A percentile compares a stretch with the other conserved stretches of the same genome.
Evolutionary conservation across 169 alveolate species (phyloP).

Genomic region (Cryptosporidium baileyi): DNA sequence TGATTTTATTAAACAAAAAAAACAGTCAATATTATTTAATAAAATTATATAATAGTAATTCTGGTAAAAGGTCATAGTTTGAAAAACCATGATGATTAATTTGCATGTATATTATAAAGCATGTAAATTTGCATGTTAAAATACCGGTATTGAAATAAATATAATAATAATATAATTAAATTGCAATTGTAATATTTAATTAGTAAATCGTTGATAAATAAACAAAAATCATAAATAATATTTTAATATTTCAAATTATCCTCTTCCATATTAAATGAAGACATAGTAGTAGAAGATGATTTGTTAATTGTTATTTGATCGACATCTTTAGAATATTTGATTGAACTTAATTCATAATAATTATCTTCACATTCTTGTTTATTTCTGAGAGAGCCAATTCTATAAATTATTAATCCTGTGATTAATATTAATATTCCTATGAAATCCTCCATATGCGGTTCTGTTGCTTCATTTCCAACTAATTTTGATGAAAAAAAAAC

Average conservation of each 20-base stretch:
- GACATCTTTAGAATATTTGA: not conserved
- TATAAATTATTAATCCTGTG: constrained; percentile 3
- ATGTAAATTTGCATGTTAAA: constrained; percentile 20
- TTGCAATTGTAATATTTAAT: no score
- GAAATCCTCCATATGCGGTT: constrained; percentile 51
- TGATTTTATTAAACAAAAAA: no score
- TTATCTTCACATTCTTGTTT: constrained; percentile 1
- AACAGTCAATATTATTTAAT: no score
- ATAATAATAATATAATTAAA: no score
- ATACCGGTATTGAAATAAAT: not conserved
- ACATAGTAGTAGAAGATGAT: constrained; percentile 49
- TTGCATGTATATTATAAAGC: no score
- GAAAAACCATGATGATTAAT: no score
- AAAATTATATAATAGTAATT: no score
- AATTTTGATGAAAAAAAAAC: constrained; percentile 64
- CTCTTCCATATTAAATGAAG: constrained; percentile 41
- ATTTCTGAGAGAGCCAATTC: constrained; percentile 24
- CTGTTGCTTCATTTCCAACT: constrained; percentile 71
- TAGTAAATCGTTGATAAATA: no score
- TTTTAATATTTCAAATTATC: constrained; percentile 1
- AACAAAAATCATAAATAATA: no score
- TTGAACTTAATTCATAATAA: constrained; percentile 56
- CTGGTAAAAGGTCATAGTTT: no score
- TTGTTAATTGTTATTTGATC: not conserved
- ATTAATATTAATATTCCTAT: constrained; percentile 48